Evolutionary conservation across 1,284 basidiomycete species (phyloP).

Genomic region (Pyrrhoderma lamaoense): DNA sequence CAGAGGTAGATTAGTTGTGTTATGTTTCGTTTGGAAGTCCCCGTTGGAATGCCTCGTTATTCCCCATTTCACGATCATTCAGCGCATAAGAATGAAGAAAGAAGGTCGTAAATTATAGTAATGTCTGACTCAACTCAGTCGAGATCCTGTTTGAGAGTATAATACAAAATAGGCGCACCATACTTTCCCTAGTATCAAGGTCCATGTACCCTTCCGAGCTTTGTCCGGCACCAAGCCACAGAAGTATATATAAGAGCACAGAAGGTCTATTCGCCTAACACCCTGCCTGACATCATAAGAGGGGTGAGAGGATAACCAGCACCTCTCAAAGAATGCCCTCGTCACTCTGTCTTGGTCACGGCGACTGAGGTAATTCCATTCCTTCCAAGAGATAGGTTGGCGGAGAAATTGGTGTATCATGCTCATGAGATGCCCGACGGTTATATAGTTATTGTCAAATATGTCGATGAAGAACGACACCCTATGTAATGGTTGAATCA

Average conservation of each 20-base stretch:
- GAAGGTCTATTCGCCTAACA: constrained; percentile 9
- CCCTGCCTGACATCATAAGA: constrained; percentile 1
- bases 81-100: too few relatives aligned
- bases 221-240: constrained; percentile 3
- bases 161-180: not conserved
- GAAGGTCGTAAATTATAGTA: too few relatives aligned
- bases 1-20: not conserved
- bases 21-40: not conserved
- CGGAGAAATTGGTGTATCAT: constrained; percentile 1
- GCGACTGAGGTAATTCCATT: not conserved
- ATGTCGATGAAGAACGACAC: constrained; percentile 3
- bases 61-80: too few relatives aligned
- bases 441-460: not conserved
- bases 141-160: not conserved
- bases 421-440: constrained; percentile 10
- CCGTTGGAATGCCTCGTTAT: too few relatives aligned
- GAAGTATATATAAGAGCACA: constrained; percentile 6
- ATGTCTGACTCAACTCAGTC: not conserved
- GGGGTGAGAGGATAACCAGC: not conserved
- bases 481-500: not conserved
- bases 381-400: not conserved
- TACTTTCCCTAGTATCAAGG: not conserved
- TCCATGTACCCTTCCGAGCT: not conserved
- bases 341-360: not conserved
- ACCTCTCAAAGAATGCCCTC: constrained; percentile 5